Base-by-base conservation (phyloP, 192 early-diverging fungal species). In the Piromyces finnis region DNA sequence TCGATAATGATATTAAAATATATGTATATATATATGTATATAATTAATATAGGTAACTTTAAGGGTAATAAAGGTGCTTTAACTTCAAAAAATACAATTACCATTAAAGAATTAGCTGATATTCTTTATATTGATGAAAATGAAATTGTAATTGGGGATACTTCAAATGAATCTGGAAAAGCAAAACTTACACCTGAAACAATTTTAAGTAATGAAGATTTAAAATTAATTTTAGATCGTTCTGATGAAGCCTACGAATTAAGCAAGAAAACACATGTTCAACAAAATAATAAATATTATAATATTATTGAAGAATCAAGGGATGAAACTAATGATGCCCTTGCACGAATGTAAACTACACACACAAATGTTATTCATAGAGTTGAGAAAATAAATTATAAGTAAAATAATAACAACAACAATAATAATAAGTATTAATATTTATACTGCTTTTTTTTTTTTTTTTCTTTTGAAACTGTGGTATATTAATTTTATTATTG, bases 81-180 rank as follows among this genome's bases (percentile, higher is more conserved):
- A 27, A 28, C 28, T 29, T 36, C 59, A 32, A 82, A 83, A 12
- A 86, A 86, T 28, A 86, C 87, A 77, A 79, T 91, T 0, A 90
- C 86, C 0, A 80, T 91, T 3, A 83, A 86, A 27, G 94, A 96
- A 77, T 86, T 95, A 28, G 91, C 91, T 6, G 89, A 92, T 22
- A 93, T 96, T 78, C 79, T 95, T 29, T 86, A 87, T 18, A 87
- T 88, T 2, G 92, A 95, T 26, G 94, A 95, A 79, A 86, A 87
- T 5, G 94, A 93, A 82, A 82, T 88, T 41, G 88, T 92, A 22
- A 84, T 81, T 37, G 77, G 36, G 68, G 80, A 29, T 78, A 79
- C n/a, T 59, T 83, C 17, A 79, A 7, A 3, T 35, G 79, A 14
- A 32, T 29, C 29, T n/a, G 28, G 26, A 59, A 82, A 30, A 28